Evolutionary conservation across 2,329 filamentous ascomycete genomes (phyloP).

Genomic region (Septoria petroselini): DNA sequence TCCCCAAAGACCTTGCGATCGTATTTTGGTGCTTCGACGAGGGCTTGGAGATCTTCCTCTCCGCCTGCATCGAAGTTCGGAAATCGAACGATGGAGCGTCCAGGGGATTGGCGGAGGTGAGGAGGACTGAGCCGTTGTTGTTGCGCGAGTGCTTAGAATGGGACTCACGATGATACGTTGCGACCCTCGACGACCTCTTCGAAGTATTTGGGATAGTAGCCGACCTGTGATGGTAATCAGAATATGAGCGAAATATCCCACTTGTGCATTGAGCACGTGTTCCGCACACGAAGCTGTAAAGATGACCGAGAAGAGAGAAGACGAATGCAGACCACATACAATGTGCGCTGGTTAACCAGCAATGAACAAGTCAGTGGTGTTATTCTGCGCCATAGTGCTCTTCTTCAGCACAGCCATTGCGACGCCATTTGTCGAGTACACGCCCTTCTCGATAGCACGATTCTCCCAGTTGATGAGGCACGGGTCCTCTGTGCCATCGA

Average conservation of each 20-base stretch:
- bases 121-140: constrained; percentile 60
- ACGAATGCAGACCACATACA: constrained; percentile 12
- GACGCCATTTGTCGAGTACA: constrained; percentile 52
- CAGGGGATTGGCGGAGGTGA: constrained; percentile 60
- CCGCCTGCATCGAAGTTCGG: constrained; percentile 54
- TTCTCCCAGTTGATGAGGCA: constrained; percentile 5
- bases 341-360: constrained; percentile 55
- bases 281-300: too few relatives aligned
- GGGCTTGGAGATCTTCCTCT: constrained; percentile 42
- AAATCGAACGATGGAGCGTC: constrained; percentile 62
- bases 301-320: too few relatives aligned
- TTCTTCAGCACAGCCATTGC: constrained; percentile 48
- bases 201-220: constrained; percentile 55
- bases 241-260: too few relatives aligned
- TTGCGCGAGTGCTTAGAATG: constrained; percentile 66
- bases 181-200: constrained; percentile 44
- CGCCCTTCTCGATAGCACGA: constrained; percentile 37
- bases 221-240: constrained; percentile 28
- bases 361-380: constrained; percentile 53
- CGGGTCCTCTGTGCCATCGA: constrained; percentile 5
- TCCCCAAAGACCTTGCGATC: constrained; percentile 41
- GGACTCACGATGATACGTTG: constrained; percentile 48
- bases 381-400: constrained; percentile 40
- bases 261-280: too few relatives aligned
- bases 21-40: constrained; percentile 56